Evolutionary conservation across 192 early-diverging fungal species (phyloP).

Genomic region (Chytriomyces confervae): DNA sequence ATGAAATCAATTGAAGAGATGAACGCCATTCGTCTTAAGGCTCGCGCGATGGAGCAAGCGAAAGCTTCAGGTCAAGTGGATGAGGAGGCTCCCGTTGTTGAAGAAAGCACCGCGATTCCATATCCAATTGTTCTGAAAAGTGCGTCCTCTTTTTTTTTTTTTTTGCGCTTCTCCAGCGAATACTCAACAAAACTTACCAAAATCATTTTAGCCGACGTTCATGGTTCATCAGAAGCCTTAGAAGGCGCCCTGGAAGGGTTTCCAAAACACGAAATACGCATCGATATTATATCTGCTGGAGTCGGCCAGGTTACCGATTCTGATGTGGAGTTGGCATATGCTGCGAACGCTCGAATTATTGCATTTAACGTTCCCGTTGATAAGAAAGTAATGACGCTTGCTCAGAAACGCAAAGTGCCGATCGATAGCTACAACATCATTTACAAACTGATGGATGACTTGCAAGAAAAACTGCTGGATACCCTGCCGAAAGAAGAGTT

Average conservation of each 20-base stretch:
- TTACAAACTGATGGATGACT: slow-evolving; percentile 90
- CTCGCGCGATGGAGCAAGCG: slow-evolving; percentile 24
- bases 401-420: slow-evolving; percentile 66
- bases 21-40: slow-evolving; percentile 69
- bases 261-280: slow-evolving; percentile 75
- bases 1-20: slow-evolving; percentile 73
- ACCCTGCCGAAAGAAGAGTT: slow-evolving; percentile 79
- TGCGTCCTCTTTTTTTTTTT: slow-evolving; percentile 7
- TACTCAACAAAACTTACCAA: not conserved
- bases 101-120: slow-evolving; percentile 54
- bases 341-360: slow-evolving; percentile 62
- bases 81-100: slow-evolving; percentile 43
- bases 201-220: slow-evolving; percentile 76
- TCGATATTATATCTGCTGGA: slow-evolving; percentile 75
- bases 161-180: not conserved
- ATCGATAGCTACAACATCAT: slow-evolving; percentile 82
- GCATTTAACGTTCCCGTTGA: slow-evolving; percentile 90
- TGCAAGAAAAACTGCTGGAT: slow-evolving; percentile 77
- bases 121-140: slow-evolving; percentile 73
- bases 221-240: slow-evolving; percentile 91
- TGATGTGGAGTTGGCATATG: slow-evolving; percentile 72
- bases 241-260: slow-evolving; percentile 75
- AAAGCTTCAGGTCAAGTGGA: slow-evolving; percentile 45
- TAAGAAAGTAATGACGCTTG: slow-evolving; percentile 66
- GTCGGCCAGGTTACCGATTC: slow-evolving; percentile 88